Base-by-base conservation (phyloP, 2,329 filamentous ascomycete species). In the Simplicillium aogashimaense region DNA sequence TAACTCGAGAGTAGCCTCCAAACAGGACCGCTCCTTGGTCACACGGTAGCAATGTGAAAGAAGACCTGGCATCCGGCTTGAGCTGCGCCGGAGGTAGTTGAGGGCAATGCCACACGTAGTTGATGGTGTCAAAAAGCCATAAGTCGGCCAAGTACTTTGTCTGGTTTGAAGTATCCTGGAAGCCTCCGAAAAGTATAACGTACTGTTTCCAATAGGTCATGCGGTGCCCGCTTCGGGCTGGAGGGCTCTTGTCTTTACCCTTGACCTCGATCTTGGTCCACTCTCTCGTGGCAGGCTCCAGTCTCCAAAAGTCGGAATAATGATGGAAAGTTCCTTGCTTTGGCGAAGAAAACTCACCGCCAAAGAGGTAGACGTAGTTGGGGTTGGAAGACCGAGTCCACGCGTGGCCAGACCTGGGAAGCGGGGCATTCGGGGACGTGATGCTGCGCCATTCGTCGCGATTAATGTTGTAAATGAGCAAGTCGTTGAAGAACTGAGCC, bases 301-400 rank as follows among this genome's bases (percentile, higher is more conserved):
- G 74, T 37, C 83, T 75, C 90, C 92, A 98, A 59, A 98, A 97
- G 64, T 97, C 92, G 54, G 94, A 95, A 66, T 98, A 98, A 63
- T 98, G 92, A 60, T 98, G 95, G 55, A 98, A 98, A 0, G 90
- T 97, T 4, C 92, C 92, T 63, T 97, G 92, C 58, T 95, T 97
- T 2, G 92, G 92, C 20, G 83, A 90, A 43, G 86, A 94, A 60
- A 98, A 98, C 63, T 98, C 92, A 45, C 90, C 92, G 47, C 92
- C 92, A 55, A 97, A 97, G 13, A 98, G 67, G 59, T 94, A 98
- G 39, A 97, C 76, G 29, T 84, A 80, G 46, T 83, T 84, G 13
- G 82, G 70, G 61, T 95, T 95, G 36, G 84, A 86, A 42, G 86
- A 88, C 43, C 88, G 77, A 53, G 86, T 94, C 87, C 89, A 95